Evolutionary conservation across 2,329 filamentous ascomycete genomes (phyloP), one percentile per base, ranked within the genome.

Genomic region (Hymenoscyphus repandus): DNA sequence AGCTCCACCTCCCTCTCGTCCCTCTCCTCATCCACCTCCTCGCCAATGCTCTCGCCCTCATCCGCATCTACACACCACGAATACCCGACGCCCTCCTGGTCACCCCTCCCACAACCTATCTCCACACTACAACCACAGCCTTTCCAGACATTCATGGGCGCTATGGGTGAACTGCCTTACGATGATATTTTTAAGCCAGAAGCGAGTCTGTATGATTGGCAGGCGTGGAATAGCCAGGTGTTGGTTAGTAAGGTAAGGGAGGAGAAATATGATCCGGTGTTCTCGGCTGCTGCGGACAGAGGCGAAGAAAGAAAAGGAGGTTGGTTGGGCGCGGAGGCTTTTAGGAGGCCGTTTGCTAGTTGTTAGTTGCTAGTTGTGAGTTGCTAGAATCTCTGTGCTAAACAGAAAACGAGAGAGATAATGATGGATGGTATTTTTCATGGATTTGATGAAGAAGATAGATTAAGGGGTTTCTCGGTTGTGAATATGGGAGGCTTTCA

Each of bases 91-190:
- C 56, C 63, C 10, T 53, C 52, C 15, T 65, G 62, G 63, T 40
- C 45, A 7, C 37, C 45, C 7, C 45, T 47, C 22, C 45, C 45
- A 10, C 42, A 45, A 34, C 22, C 15, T 2, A 4, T 27, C 22
- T 27, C 22, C 22, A 27, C 32, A 36, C 43, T 17, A 31, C 36
- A 39, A 41, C 45, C 34, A 3, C 59, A 63, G 40, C 60, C 62
- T 1, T 66, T 66, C 49, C 62, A 65, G 49, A 63, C 63, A 7
- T 64, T 64, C 44, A 66, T 65, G 63, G 64, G 63, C 6, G 57
- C 63, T 10, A 61, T 62, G 55, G 54, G 58, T 7, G 62, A 66
- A 38, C 45, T 60, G 12, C 62, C 61, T 3, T 65, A 64, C 37
- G 64, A 66, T 27, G 64, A 66, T 48, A 61, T 65, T 12, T 65